These are phyloP conservation scores for Oidiodendron maius DNA, from an alignment of 495 filamentous ascomycete species.

Conservation along the genomic window DNA sequence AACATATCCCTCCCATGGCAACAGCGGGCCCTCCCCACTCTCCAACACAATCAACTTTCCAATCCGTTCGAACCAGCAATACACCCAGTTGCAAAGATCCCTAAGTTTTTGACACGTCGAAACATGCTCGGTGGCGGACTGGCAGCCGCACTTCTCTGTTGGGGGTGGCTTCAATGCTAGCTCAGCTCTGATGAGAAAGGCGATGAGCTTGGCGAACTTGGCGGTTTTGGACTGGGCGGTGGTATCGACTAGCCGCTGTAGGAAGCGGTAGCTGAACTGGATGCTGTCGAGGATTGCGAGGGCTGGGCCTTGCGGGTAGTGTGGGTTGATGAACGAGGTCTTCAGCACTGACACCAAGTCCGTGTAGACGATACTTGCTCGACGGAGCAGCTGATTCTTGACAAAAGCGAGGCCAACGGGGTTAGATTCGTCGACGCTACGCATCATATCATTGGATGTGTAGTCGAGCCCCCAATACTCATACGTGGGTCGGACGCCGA, in stretches of 20 bases:
- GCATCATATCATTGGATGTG: background rate
- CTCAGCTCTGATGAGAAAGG: too few relatives aligned
- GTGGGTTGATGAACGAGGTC: background rate
- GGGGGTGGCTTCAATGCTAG: too few relatives aligned
- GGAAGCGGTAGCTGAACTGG: background rate
- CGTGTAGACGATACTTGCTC: background rate
- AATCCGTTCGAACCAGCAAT: background rate
- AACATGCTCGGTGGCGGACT: too few relatives aligned
- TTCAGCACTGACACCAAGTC: background rate
- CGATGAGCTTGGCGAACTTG: too few relatives aligned
- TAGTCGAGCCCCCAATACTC: background rate
- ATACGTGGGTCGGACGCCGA: background rate
- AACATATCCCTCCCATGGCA: background rate
- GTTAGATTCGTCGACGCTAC: too few relatives aligned
- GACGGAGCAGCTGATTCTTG: background rate
- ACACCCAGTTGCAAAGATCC: background rate
- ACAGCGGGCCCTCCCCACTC: background rate
- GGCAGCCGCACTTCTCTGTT: too few relatives aligned
- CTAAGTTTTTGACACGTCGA: too few relatives aligned
- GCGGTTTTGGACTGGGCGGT: too few relatives aligned
- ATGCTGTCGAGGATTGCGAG: background rate
- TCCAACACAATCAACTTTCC: background rate
- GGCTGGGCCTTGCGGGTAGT: background rate
- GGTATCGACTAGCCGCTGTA: background rate
- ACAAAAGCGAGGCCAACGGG: background rate